phyloP scores from a whole-genome alignment of 75 land plant species.

The Selaginella tamariscina region DNA sequence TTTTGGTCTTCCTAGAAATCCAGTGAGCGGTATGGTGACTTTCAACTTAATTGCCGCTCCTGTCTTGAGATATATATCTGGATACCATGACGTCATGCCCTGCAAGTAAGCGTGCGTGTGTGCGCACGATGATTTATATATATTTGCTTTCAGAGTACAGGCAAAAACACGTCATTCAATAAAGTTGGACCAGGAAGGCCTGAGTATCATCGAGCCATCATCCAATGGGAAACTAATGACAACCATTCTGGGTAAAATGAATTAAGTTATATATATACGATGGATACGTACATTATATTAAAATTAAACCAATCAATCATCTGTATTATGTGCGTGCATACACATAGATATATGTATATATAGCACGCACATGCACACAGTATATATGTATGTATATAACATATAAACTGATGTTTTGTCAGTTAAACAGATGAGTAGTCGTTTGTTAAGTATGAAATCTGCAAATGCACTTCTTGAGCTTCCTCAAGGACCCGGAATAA shows the following conservation, averaged over 20 bases:
- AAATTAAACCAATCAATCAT: no score
- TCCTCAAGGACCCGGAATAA: slow-evolving; percentile 37
- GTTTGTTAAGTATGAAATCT: slow-evolving; percentile 82
- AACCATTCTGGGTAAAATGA: neutral
- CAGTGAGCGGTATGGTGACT: slow-evolving; percentile 81
- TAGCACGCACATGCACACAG: no score
- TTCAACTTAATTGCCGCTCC: slow-evolving; percentile 82
- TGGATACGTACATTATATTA: no score
- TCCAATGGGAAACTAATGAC: slow-evolving; percentile 34
- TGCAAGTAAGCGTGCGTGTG: neutral
- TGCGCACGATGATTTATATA: neutral
- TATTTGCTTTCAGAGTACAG: slow-evolving; percentile 38
- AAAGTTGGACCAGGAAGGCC: slow-evolving; percentile 52
- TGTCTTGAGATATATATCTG: slow-evolving; percentile 57
- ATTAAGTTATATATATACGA: neutral
- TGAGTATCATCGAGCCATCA: slow-evolving; percentile 63
- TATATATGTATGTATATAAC: no score
- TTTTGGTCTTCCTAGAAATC: slow-evolving; percentile 95
- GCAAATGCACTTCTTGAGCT: slow-evolving; percentile 82
- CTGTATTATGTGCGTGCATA: no score
- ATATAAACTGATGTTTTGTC: neutral
- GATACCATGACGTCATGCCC: slow-evolving; percentile 31
- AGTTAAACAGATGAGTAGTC: slow-evolving; percentile 60
- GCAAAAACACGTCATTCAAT: slow-evolving; percentile 42
- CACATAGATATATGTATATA: no score